Evolutionary conservation across 164 flowering plant genomes (phyloP).

Genomic region (Taxillus chinensis): DNA sequence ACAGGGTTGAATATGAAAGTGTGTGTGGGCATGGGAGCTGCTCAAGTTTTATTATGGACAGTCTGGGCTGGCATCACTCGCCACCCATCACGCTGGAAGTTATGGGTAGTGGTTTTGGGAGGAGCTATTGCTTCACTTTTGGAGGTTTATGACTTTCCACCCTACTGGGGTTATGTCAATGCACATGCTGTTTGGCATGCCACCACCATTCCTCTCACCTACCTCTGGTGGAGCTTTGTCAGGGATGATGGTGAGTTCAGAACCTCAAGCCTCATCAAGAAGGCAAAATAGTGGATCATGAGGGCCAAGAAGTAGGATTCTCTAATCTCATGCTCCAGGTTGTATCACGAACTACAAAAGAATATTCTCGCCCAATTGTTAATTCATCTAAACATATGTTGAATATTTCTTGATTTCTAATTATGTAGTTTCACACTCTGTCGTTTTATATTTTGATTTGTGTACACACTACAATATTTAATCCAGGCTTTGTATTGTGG

Average conservation of each 20-base stretch:
- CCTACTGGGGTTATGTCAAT: conserved; percentile 60
- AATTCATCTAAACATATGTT: background rate
- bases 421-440: too few species aligned
- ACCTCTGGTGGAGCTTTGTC: conserved; percentile 85
- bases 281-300: conserved; percentile 29
- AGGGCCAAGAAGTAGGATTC: background rate
- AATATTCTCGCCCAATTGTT: background rate
- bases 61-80: conserved; percentile 56
- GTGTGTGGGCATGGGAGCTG: conserved; percentile 41
- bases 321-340: background rate
- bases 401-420: too few species aligned
- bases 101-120: conserved; percentile 63
- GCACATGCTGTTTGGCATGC: conserved; percentile 87
- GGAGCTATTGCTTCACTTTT: conserved; percentile 55
- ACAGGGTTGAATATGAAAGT: conserved; percentile 78
- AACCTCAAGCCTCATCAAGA: conserved; percentile 50
- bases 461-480: too few species aligned
- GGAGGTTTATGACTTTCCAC: conserved; percentile 75
- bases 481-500: too few species aligned
- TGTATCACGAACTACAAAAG: too few species aligned
- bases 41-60: conserved; percentile 69
- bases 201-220: conserved; percentile 56
- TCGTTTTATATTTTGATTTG: too few species aligned
- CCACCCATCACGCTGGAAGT: conserved; percentile 78
- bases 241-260: conserved; percentile 70